phyloP scores from a whole-genome alignment of 495 filamentous ascomycete genomes.

The Corynascus novoguineensis region DNA sequence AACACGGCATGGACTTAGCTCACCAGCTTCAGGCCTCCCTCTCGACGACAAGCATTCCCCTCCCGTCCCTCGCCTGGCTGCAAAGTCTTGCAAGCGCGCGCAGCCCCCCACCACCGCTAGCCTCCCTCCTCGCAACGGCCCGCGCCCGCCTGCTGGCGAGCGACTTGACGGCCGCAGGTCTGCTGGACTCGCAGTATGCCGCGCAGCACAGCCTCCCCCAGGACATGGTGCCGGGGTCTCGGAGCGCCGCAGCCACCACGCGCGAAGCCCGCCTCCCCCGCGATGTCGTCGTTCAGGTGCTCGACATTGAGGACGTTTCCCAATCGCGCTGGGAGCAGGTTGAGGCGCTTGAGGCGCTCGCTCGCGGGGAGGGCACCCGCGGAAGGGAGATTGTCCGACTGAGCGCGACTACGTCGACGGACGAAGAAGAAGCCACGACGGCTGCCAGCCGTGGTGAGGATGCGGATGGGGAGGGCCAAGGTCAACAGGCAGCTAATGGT shows the following conservation, averaged over 20 bases:
- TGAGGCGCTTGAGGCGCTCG: slow-evolving; percentile 74
- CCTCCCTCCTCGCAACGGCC: slow-evolving; percentile 70
- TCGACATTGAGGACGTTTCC: slow-evolving; percentile 78
- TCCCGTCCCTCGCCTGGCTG: slow-evolving; percentile 39
- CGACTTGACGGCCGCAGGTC: slow-evolving; percentile 61
- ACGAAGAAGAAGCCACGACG: slow-evolving; percentile 24
- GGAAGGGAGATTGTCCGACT: slow-evolving; percentile 74
- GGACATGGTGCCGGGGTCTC: slow-evolving; percentile 48
- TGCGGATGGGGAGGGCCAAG: neutral
- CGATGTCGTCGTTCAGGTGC: slow-evolving; percentile 70
- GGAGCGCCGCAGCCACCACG: slow-evolving; percentile 28
- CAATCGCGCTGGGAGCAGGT: slow-evolving; percentile 76
- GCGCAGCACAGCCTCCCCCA: slow-evolving; percentile 53
- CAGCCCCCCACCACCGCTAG: slow-evolving; percentile 54
- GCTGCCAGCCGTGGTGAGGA: slow-evolving; percentile 8
- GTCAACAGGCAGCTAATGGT: slow-evolving; percentile 36
- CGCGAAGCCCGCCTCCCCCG: slow-evolving; percentile 51
- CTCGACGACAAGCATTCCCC: slow-evolving; percentile 30
- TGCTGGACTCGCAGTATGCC: slow-evolving; percentile 36
- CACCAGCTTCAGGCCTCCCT: slow-evolving; percentile 35
- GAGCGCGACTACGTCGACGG: slow-evolving; percentile 26
- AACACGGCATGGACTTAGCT: slow-evolving; percentile 2
- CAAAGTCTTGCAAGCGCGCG: slow-evolving; percentile 27
- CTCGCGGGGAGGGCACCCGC: slow-evolving; percentile 74
- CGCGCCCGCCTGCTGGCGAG: slow-evolving; percentile 72